These are phyloP conservation scores for Wickerhamiella siamensis DNA, from an alignment of 805 yeast species.

Conservation along the genomic window DNA sequence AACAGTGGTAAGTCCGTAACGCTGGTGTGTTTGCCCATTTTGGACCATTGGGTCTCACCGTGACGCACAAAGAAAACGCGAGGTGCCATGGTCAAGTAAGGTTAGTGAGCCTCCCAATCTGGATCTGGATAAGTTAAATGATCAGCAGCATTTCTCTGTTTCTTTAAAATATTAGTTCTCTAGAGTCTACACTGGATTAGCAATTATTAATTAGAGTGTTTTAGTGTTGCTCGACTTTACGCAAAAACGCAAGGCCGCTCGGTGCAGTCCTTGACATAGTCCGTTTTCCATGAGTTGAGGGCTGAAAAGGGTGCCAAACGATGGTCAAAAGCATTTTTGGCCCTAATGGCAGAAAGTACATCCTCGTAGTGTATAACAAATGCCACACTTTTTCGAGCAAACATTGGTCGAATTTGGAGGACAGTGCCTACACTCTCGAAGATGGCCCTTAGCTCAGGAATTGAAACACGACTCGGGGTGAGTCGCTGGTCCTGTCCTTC, in stretches of 20 bases:
- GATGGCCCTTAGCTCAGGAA: slow-evolving; percentile 4
- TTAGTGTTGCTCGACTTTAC: background rate
- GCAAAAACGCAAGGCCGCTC: slow-evolving; percentile 8
- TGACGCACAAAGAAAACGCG: slow-evolving; percentile 29
- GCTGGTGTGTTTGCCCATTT: slow-evolving; percentile 84
- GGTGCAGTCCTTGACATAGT: slow-evolving; percentile 5
- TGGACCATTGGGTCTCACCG: slow-evolving; percentile 88
- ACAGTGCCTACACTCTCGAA: slow-evolving; percentile 10
- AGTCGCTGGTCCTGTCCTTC: background rate
- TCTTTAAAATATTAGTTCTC: background rate
- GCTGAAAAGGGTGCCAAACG: background rate
- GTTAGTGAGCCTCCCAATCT: too few relatives aligned
- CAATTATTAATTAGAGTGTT: background rate
- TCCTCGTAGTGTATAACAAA: slow-evolving; percentile 13
- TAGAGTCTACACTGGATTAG: background rate
- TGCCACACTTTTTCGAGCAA: slow-evolving; percentile 8
- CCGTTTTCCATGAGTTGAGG: slow-evolving; percentile 4
- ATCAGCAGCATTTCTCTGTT: background rate
- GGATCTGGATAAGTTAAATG: background rate
- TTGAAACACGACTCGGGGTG: slow-evolving; percentile 4
- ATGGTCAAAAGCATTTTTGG: slow-evolving; percentile 11
- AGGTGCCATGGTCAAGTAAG: slow-evolving; percentile 20
- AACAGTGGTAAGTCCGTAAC: slow-evolving; percentile 71
- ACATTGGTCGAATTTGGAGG: slow-evolving; percentile 17
- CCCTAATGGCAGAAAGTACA: slow-evolving; percentile 10